A percentile compares a stretch with the other conserved stretches of the same genome.
phyloP scores from a whole-genome alignment of 208 protist species.

The Trypanosomatidae sp. region DNA sequence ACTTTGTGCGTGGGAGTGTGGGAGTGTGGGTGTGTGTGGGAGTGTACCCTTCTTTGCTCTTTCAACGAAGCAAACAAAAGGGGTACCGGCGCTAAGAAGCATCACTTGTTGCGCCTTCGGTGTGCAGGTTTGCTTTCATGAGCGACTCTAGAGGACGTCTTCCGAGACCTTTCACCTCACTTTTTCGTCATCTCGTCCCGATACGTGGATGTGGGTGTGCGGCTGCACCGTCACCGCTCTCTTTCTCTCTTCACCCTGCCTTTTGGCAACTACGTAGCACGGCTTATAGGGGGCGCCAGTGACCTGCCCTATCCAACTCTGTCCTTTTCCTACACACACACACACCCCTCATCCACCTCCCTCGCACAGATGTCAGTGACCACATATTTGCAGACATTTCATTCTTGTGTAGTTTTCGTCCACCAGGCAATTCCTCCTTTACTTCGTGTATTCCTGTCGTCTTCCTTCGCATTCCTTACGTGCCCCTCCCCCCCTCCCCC shows the following conservation, averaged over 20 bases:
- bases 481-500: background rate
- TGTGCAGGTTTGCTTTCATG: background rate
- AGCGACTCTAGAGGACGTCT: background rate
- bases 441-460: background rate
- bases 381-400: conserved; percentile 16
- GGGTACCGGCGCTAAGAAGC: background rate
- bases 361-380: background rate
- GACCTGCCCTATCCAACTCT: background rate
- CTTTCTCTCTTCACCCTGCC: conserved; percentile 5
- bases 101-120: background rate
- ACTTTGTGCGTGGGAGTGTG: background rate
- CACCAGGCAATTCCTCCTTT: background rate
- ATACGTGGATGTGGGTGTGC: background rate
- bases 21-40: background rate
- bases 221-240: background rate
- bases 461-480: background rate
- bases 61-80: background rate
- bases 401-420: background rate
- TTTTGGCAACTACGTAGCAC: background rate
- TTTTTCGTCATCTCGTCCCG: background rate
- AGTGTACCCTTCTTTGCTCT: background rate
- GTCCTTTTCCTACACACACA: background rate
- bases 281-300: background rate
- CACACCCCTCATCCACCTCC: background rate
- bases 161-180: background rate